A percentile compares a stretch with the other conserved stretches of the same genome.
These are phyloP conservation scores for Chalciporus pseudorubinellus DNA, from an alignment of 768 basidiomycete species.

Conservation along the genomic window DNA sequence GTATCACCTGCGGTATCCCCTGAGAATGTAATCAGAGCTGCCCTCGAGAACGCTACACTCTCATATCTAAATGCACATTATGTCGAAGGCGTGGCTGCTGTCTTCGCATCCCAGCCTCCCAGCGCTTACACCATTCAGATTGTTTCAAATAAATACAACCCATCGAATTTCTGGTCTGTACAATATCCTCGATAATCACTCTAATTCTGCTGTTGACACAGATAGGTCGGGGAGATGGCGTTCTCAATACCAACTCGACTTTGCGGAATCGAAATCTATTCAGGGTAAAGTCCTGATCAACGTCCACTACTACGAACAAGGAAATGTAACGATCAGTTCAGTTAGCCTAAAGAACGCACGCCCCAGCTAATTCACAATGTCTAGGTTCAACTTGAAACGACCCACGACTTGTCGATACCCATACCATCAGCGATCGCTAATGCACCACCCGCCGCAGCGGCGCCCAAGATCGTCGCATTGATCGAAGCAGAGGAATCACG, in stretches of 20 bases:
- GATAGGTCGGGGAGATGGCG: conserved; percentile 94
- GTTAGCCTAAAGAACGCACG: neutral
- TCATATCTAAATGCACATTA: conserved; percentile 81
- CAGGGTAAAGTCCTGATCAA: conserved; percentile 76
- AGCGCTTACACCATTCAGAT: conserved; percentile 68
- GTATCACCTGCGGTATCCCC: neutral
- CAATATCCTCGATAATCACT: neutral
- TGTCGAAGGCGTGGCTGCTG: conserved; percentile 70
- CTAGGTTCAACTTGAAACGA: conserved; percentile 88
- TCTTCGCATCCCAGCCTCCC: conserved; percentile 55
- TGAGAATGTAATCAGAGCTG: conserved; percentile 43
- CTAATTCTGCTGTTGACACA: neutral
- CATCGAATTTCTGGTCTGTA: conserved; percentile 84
- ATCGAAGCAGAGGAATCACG: conserved; percentile 77
- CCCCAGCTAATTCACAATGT: neutral
- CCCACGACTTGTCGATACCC: conserved; percentile 61
- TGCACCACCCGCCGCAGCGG: conserved; percentile 47
- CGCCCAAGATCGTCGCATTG: conserved; percentile 75
- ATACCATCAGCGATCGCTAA: conserved; percentile 59
- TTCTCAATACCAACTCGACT: conserved; percentile 76
- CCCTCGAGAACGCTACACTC: conserved; percentile 65
- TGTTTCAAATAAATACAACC: conserved; percentile 96
- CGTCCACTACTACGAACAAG: conserved; percentile 97
- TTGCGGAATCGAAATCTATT: conserved; percentile 53
- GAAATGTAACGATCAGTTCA: conserved; percentile 59